Base-by-base conservation (phyloP, 176 grass and related monocot genomes). In the Phyllostachys edulis region DNA sequence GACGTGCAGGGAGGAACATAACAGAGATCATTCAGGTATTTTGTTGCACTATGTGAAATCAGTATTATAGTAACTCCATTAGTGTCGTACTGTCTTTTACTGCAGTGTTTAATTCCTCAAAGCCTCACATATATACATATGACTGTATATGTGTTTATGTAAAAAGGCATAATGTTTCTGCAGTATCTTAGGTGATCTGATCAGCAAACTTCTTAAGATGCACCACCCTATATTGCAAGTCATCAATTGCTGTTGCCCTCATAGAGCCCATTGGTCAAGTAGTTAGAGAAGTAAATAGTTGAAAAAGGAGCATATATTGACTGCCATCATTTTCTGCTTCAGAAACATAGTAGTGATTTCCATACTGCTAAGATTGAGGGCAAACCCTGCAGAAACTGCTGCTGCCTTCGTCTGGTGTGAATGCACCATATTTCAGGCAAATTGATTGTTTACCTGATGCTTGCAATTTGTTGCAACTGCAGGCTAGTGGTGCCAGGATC, bases 401-500 rank as follows among this genome's bases (percentile, higher is more conserved):
- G 34, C 37, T 0, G 20, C 67, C 36, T 36, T 71, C 29, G n/a
- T 17, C 36, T 72, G 7, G 55, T 73, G 11, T 66, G 41, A 63
- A 29, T 64, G 74, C 59, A 29, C 8, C 9, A 37, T n/a, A 56
- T 27, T 38, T 49, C 15, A 34, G 8, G 59, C 27, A 55, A 72
- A 7, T 24, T 71, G 4, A 50, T 46, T 69, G 10, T 71, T 79
- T 79, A 39, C 52, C 55, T 26, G 23, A 85, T 66, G 24, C 16
- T 76, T 60, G 37, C 34, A 9, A 5, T 69, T 69, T 75, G 38
- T 78, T 68, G 20, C 6, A 27, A 45, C 45, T 90, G 63, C 88
- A 99, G 96, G 70, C 89, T 87, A 99, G 93, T 56, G 88, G 93
- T 67, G 93, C 91, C 69, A 90, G 93, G 92, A 99, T 99, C 73